Evolutionary conservation across 192 early-diverging fungal genomes (phyloP).

Genomic region (Chytriomyces sp.): DNA sequence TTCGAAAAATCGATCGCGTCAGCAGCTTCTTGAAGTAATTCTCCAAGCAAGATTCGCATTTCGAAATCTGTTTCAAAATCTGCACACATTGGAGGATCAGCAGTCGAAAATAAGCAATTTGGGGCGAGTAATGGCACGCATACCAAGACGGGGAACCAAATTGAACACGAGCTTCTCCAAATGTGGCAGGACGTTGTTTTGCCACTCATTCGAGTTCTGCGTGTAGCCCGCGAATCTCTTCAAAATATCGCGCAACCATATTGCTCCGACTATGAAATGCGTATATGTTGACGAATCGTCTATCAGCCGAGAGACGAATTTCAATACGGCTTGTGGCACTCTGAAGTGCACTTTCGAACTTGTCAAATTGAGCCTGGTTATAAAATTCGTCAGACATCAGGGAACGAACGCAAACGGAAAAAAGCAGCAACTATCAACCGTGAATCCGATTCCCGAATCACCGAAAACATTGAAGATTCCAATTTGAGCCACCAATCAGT

Average conservation of each 20-base stretch:
- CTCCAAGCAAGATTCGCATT: slow-evolving; percentile 37
- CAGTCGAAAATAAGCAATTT: neutral
- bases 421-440: neutral
- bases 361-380: too few relatives aligned
- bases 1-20: neutral
- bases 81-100: neutral
- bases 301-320: neutral
- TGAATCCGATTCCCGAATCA: neutral
- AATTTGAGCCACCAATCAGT: slow-evolving; percentile 26
- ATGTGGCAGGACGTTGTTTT: neutral
- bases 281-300: neutral
- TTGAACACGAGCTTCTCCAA: neutral
- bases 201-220: neutral
- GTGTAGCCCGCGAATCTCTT: neutral
- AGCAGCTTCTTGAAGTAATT: slow-evolving; percentile 31
- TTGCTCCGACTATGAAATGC: neutral
- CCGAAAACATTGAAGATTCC: slow-evolving; percentile 11
- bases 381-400: too few relatives aligned
- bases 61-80: slow-evolving; percentile 35
- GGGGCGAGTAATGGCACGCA: neutral
- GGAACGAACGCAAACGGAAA: too few relatives aligned
- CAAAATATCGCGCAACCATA: neutral
- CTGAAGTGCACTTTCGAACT: too few relatives aligned
- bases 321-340: too few relatives aligned
- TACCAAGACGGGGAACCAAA: neutral